Evolutionary conservation across 495 filamentous ascomycete genomes (phyloP).

Genomic region (Podospora pseudopauciseta): DNA sequence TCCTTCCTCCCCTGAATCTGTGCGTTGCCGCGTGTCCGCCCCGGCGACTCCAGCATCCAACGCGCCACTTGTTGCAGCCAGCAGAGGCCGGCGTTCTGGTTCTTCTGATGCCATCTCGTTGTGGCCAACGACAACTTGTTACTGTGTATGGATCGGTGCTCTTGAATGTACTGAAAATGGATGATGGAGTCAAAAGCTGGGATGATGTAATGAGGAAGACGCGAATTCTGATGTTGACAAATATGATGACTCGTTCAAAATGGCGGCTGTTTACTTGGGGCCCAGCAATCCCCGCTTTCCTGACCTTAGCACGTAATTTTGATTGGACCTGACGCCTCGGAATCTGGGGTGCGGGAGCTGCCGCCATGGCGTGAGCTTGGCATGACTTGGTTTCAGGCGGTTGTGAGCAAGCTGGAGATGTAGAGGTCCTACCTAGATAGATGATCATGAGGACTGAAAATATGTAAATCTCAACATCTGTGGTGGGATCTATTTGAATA

Average conservation of each 20-base stretch:
- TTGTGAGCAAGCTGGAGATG: no score
- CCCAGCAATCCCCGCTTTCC: not conserved
- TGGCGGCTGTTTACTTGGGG: not conserved
- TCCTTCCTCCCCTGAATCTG: not conserved
- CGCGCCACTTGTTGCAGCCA: not conserved
- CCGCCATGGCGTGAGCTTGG: not conserved
- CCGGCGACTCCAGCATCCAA: not conserved
- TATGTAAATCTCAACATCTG: no score
- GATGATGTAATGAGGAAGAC: not conserved
- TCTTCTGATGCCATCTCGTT: not conserved
- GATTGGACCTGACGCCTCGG: not conserved
- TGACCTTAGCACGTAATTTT: not conserved
- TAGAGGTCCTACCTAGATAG: no score
- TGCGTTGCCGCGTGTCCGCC: no score
- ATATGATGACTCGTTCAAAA: not conserved
- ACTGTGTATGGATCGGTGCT: not conserved
- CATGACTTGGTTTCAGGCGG: not conserved
- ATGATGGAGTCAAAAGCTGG: not conserved
- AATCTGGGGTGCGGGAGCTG: not conserved
- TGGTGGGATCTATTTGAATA: no score
- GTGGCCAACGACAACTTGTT: not conserved
- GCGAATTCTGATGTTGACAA: not conserved
- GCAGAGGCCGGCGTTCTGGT: not conserved
- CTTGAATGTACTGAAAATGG: not conserved
- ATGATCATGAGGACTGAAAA: no score